phyloP scores from a whole-genome alignment of 306 rosid species.

The Glycine latifolia region DNA sequence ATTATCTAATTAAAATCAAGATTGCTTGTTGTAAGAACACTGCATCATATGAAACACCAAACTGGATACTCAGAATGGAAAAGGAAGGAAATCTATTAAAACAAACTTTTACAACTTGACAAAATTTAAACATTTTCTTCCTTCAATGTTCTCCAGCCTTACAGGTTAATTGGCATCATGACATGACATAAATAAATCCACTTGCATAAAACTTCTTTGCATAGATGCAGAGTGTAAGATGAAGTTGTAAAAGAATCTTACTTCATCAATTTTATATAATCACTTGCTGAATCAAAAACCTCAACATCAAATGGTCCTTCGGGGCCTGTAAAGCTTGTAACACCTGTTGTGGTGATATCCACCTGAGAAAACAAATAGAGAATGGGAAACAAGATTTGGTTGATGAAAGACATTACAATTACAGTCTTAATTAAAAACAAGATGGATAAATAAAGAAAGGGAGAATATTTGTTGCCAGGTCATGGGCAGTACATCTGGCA shows the following conservation, averaged over 20 bases:
- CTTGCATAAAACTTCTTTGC: conserved; percentile 6
- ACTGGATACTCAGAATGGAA: conserved; percentile 16
- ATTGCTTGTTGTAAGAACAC: conserved; percentile 18
- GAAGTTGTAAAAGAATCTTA: conserved; percentile 54
- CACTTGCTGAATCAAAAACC: conserved; percentile 95
- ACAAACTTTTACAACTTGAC: conserved; percentile 35
- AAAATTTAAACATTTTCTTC: conserved; percentile 30
- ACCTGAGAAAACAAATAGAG: conserved; percentile 62
- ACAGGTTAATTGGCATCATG: conserved; percentile 37
- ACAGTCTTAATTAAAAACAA: neutral
- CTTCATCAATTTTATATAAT: conserved; percentile 92
- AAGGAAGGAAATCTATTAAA: conserved; percentile 26
- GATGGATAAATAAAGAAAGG: neutral
- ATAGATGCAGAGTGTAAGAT: conserved; percentile 32
- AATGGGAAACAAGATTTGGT: conserved; percentile 40
- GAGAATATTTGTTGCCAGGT: conserved; percentile 39
- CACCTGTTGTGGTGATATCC: conserved; percentile 69
- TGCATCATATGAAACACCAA: conserved; percentile 17
- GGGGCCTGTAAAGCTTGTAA: conserved; percentile 80
- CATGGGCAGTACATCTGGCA: conserved; percentile 72
- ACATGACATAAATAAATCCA: conserved; percentile 21
- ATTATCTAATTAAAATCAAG: conserved; percentile 36
- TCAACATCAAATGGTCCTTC: conserved; percentile 97
- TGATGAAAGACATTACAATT: conserved; percentile 3
- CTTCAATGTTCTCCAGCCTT: conserved; percentile 35